Conservation (phyloP, 805 yeast genomes). For the Sungouiella blattae region DNA sequence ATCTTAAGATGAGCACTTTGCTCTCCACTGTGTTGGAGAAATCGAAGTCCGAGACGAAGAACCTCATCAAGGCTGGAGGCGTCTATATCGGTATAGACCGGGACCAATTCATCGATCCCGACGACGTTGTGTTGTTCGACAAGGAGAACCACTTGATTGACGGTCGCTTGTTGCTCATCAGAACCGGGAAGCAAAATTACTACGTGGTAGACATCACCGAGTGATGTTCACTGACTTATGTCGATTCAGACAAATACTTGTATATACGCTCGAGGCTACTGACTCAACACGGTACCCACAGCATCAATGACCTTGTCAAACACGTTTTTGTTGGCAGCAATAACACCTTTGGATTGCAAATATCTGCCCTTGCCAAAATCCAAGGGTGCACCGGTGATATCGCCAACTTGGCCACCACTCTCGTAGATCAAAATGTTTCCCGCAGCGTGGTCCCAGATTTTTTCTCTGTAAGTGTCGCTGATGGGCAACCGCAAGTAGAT, state of each 20-base stretch:
- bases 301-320: constrained; percentile 50
- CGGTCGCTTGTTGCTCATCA: constrained; percentile 55
- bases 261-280: constrained; percentile 14
- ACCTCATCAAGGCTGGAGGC: constrained; percentile 66
- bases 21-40: constrained; percentile 47
- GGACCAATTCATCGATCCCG: constrained; percentile 45
- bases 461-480: constrained; percentile 73
- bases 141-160: constrained; percentile 52
- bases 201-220: constrained; percentile 37
- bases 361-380: constrained; percentile 86
- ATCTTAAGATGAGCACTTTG: constrained; percentile 49
- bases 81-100: constrained; percentile 66
- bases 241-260: no score
- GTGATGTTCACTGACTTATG: no score
- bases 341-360: constrained; percentile 83
- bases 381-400: constrained; percentile 68
- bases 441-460: constrained; percentile 99
- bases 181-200: constrained; percentile 73
- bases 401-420: constrained; percentile 90
- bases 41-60: constrained; percentile 55
- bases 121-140: constrained; percentile 47
- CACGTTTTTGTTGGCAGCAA: constrained; percentile 63
- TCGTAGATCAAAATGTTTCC: constrained; percentile 85
- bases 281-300: constrained; percentile 30
- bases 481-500: constrained; percentile 87